Conservation (phyloP, 139 green algal genomes). For the Closterium sp. region DNA sequence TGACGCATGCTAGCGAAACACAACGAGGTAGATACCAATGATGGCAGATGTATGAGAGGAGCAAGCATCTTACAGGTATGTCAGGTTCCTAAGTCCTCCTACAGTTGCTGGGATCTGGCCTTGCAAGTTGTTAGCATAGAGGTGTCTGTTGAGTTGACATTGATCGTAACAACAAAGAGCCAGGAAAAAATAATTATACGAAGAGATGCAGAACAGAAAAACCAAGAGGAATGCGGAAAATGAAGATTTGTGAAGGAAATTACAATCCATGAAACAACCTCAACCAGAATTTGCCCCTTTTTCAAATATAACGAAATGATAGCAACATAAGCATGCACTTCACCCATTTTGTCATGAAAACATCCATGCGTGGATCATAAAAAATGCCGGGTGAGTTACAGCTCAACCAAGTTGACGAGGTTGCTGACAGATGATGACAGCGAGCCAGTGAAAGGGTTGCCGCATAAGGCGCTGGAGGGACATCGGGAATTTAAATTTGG, state of each 20-base stretch:
- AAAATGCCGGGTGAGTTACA: background rate
- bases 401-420: background rate
- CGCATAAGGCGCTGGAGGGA: background rate
- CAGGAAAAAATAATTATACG: no score
- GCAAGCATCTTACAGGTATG: background rate
- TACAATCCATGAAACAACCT: background rate
- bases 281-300: background rate
- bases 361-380: background rate
- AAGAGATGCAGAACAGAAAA: no score
- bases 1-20: no score
- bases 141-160: background rate
- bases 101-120: background rate
- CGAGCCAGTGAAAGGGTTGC: background rate
- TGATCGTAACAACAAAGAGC: background rate
- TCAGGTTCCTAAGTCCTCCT: background rate
- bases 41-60: background rate
- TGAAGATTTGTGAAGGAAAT: background rate
- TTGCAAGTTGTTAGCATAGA: background rate
- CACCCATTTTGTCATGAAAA: background rate
- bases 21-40: no score
- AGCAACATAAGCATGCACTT: background rate
- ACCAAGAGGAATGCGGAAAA: no score
- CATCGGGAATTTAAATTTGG: background rate
- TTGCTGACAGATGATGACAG: background rate
- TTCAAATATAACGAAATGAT: background rate